Conservation (phyloP, 1,284 basidiomycete genomes). For the Cystobasidium slooffiae region DNA sequence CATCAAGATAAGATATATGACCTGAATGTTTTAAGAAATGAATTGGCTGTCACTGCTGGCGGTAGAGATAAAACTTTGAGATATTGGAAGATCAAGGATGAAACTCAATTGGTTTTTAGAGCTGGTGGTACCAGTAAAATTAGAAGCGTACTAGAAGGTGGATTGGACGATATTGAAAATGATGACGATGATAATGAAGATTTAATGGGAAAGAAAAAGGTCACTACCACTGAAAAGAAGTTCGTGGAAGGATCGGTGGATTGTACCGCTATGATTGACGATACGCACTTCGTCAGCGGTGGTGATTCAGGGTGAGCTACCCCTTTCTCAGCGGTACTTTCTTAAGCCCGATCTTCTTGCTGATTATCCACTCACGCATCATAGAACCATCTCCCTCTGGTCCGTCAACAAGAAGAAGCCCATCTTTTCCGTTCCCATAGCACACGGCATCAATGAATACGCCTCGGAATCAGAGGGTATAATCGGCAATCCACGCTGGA, state of each 20-base stretch:
- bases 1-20: slow-evolving; percentile 87
- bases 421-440: slow-evolving; percentile 77
- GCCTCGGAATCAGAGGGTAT: slow-evolving; percentile 73
- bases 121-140: slow-evolving; percentile 82
- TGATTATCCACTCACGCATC: not conserved
- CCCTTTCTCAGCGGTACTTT: slow-evolving; percentile 1
- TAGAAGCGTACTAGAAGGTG: slow-evolving; percentile 79
- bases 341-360: slow-evolving; percentile 29
- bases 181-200: slow-evolving; percentile 53
- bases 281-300: slow-evolving; percentile 86
- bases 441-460: slow-evolving; percentile 80
- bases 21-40: slow-evolving; percentile 78
- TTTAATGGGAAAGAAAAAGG: slow-evolving; percentile 49
- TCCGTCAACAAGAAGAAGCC: slow-evolving; percentile 95
- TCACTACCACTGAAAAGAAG: slow-evolving; percentile 55
- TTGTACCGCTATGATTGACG: slow-evolving; percentile 91
- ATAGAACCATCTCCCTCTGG: slow-evolving; percentile 88
- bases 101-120: slow-evolving; percentile 92
- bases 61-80: slow-evolving; percentile 87
- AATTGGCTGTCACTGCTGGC: slow-evolving; percentile 84
- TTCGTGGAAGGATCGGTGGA: slow-evolving; percentile 91
- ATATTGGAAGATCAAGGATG: slow-evolving; percentile 96
- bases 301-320: slow-evolving; percentile 86
- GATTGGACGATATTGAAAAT: slow-evolving; percentile 66
- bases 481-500: slow-evolving; percentile 77